Percentiles rank a stretch among this genome's conserved stretches.
phyloP scores from a whole-genome alignment of 2,329 filamentous ascomycete genomes.

The Arthroderma sp. region DNA sequence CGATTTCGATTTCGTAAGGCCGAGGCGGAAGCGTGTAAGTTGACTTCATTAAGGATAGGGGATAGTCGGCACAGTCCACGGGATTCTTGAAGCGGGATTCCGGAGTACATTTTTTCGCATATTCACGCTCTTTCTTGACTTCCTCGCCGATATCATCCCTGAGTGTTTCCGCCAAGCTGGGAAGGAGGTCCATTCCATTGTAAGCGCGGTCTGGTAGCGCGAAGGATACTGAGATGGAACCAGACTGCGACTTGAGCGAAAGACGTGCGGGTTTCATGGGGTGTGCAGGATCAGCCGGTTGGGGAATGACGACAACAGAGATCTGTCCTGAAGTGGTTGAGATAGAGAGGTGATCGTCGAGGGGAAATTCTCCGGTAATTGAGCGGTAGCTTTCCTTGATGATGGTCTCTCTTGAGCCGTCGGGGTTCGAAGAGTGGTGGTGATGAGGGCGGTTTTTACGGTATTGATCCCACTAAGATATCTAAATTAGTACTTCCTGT shows the following conservation, averaged over 20 bases:
- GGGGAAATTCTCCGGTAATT: slow-evolving; percentile 19
- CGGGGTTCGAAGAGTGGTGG: slow-evolving; percentile 1
- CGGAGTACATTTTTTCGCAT: neutral
- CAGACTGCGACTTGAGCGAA: slow-evolving; percentile 15
- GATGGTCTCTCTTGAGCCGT: slow-evolving; percentile 10
- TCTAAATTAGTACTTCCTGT: neutral
- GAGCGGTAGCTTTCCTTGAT: slow-evolving; percentile 10
- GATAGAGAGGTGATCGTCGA: slow-evolving; percentile 21
- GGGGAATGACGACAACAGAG: slow-evolving; percentile 18
- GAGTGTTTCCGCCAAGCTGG: neutral
- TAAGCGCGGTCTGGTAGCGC: neutral
- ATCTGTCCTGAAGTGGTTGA: slow-evolving; percentile 20
- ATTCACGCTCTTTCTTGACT: neutral
- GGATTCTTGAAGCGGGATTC: neutral
- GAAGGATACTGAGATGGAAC: slow-evolving; percentile 18
- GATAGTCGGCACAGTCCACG: neutral
- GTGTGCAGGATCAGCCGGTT: slow-evolving; percentile 17
- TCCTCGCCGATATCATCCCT: neutral
- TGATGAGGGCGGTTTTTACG: slow-evolving; percentile 2
- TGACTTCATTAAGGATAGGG: neutral
- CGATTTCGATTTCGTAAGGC: slow-evolving; percentile 18
- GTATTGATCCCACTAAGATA: no score
- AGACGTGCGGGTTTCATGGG: slow-evolving; percentile 18
- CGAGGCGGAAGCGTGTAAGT: slow-evolving; percentile 9
- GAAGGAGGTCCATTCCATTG: neutral